Conservation (phyloP, 2,329 filamentous ascomycete genomes). For the Colletotrichum sp. region DNA sequence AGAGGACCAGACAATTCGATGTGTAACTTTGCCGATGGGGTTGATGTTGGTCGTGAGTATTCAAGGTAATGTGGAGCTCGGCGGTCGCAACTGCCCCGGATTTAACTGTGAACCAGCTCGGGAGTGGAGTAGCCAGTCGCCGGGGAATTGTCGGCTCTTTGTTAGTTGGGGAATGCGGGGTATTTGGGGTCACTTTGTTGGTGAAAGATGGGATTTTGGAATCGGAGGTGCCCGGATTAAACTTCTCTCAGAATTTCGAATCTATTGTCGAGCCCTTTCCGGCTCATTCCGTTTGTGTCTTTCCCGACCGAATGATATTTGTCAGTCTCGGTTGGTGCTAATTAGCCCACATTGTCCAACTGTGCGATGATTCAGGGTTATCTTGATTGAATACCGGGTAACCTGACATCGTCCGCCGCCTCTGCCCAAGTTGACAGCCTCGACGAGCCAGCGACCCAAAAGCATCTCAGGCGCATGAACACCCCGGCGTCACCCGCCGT, state of each 20-base stretch:
- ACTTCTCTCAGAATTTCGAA: background rate
- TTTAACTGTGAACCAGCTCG: background rate
- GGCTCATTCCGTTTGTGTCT: accelerated
- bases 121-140: background rate
- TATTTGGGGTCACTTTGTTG: background rate
- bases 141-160: background rate
- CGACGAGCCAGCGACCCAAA: no score
- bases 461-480: no score
- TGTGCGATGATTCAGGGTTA: no score
- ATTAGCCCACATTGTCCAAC: no score
- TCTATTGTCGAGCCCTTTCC: accelerated
- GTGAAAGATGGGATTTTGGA: background rate
- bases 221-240: background rate
- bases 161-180: background rate
- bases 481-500: no score
- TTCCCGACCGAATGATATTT: no score
- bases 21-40: accelerated
- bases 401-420: no score
- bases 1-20: accelerated
- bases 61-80: background rate
- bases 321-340: no score
- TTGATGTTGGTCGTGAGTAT: background rate
- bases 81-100: background rate
- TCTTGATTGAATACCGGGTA: no score
- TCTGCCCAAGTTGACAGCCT: no score